Evolutionary conservation across 257 asterid species (phyloP), one percentile per base, ranked within the genome.

Genomic region (Phtheirospermum japonicum): DNA sequence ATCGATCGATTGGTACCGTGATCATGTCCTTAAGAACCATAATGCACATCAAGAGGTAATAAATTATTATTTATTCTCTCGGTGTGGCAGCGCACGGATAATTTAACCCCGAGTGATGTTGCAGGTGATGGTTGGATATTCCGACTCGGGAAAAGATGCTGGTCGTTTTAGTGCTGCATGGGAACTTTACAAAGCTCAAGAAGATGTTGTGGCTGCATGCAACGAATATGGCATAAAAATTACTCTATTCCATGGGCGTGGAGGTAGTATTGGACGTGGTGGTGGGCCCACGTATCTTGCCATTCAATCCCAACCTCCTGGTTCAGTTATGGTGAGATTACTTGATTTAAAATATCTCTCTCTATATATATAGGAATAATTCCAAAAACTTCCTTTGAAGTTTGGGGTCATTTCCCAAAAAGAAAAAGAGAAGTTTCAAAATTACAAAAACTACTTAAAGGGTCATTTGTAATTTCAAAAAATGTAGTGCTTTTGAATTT

Each of bases 161-260:
- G 98, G 98, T 13, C 98, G 98, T 50, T 88, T 91, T 57, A 74
- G 85, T 19, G 98, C 97, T 61, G 98, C 98, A 4, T 92, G 97
- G 98, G 98, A 92, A 74, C 96, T 92, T 20, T 92, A 92, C 78
- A 92, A 92, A 83, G 98, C 98, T 57, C 98, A 92, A 72, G 97
- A 89, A 75, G 98, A 89, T 61, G 97, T 92, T 50, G 87, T 83
- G 23, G 95, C 95, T 70, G 98, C 95, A 20, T 92, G 98, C 77
- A 89, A 83, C 30, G 96, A 83, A 58, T 85, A 62, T 59, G 95
- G 92, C 50, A 89, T 92, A 67, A 92, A 92, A 75, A 83, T 86
- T 52, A 92, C 98, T 61, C 80, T 92, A 30, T 92, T 92, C 83
- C 98, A 92, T 66, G 98, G 98, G n/a, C 97, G 97, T 34, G 98